Conservation (phyloP, 805 yeast species). For the Kurtzmaniella fragi region DNA sequence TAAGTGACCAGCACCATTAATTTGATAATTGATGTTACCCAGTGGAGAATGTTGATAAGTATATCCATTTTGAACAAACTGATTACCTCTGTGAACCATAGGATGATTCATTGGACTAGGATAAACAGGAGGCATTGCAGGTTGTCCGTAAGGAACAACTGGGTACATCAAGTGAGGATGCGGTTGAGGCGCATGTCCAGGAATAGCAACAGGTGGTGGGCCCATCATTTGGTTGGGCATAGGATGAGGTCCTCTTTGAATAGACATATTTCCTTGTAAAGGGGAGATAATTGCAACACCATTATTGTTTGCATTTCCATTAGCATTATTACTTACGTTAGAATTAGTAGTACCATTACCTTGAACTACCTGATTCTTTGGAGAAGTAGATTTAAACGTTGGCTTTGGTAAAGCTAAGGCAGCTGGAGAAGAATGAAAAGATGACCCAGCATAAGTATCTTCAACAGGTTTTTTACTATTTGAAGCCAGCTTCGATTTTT, state of each 20-base stretch:
- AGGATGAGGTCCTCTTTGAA: neutral
- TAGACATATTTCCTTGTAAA: slow-evolving; percentile 1
- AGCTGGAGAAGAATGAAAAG: slow-evolving; percentile 53
- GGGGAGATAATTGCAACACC: slow-evolving; percentile 6
- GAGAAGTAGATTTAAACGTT: slow-evolving; percentile 33
- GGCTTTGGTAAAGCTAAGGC: slow-evolving; percentile 55
- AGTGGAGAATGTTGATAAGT: slow-evolving; percentile 25
- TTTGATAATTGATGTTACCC: slow-evolving; percentile 27
- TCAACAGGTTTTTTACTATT: slow-evolving; percentile 8
- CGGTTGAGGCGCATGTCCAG: slow-evolving; percentile 10
- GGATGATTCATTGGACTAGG: slow-evolving; percentile 2
- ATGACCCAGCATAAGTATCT: slow-evolving; percentile 50
- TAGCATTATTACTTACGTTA: neutral
- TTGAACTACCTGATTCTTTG: slow-evolving; percentile 7
- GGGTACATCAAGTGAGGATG: slow-evolving; percentile 23
- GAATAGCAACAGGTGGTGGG: slow-evolving; percentile 9
- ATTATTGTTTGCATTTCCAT: neutral
- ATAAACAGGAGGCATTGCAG: slow-evolving; percentile 1
- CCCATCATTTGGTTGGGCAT: too few species aligned
- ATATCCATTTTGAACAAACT: slow-evolving; percentile 25
- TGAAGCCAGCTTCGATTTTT: slow-evolving; percentile 2
- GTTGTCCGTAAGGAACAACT: slow-evolving; percentile 27
- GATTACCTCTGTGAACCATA: slow-evolving; percentile 5
- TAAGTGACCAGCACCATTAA: slow-evolving; percentile 14
- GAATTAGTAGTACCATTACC: too few species aligned